These are phyloP conservation scores for Zygoascus sp. DNA, from an alignment of 1,139 yeast genomes.

Conservation along the genomic window DNA sequence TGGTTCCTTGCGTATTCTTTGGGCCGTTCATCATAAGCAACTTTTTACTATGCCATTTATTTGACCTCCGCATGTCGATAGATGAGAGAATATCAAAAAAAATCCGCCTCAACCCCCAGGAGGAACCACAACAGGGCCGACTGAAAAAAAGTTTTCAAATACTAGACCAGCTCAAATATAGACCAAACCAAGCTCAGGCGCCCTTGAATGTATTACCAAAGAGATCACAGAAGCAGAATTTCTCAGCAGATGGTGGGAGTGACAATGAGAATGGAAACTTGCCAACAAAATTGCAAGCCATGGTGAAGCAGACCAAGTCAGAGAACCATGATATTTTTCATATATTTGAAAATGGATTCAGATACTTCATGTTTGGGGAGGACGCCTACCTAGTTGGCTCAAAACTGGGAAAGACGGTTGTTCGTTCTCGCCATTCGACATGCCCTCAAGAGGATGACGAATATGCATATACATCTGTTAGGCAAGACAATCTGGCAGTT, in stretches of 20 bases:
- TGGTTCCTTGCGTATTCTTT: not conserved
- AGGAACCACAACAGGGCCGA: not conserved
- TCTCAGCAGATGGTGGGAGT: not conserved
- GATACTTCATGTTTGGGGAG: conserved; percentile 77
- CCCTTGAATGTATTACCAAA: not conserved
- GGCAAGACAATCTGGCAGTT: conserved; percentile 66
- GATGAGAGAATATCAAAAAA: conserved; percentile 5
- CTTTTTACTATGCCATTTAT: not conserved
- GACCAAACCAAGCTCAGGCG: not conserved
- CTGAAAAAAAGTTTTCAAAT: conserved; percentile 3
- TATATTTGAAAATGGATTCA: conserved; percentile 86
- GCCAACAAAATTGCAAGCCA: conserved; percentile 7
- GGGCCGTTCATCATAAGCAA: not conserved
- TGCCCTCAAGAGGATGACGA: conserved; percentile 40
- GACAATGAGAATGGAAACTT: not conserved
- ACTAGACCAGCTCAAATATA: conserved; percentile 4
- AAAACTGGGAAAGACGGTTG: conserved; percentile 43
- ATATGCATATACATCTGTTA: conserved; percentile 82
- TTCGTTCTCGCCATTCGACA: not conserved
- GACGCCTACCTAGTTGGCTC: conserved; percentile 72
- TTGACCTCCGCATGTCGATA: not conserved
- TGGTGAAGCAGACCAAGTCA: conserved; percentile 47
- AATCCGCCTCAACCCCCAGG: not conserved
- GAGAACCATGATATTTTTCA: conserved; percentile 61
- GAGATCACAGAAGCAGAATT: not conserved